Evolutionary conservation across 176 grass and related monocot genomes (phyloP), one percentile per base, ranked within the genome.

Genomic region (Musa itinerans): DNA sequence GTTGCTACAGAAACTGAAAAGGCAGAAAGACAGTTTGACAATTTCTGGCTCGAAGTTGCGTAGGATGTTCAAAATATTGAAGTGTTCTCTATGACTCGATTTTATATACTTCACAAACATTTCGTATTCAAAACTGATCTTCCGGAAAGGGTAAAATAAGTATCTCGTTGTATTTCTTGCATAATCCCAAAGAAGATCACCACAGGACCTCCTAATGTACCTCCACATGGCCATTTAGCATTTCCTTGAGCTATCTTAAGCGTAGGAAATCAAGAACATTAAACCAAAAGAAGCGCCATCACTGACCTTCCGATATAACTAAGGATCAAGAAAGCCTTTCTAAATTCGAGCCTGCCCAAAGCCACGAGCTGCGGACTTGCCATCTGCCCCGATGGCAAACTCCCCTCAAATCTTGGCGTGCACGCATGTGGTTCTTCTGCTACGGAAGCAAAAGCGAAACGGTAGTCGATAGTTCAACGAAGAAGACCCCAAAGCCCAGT

Each of bases 341-440:
- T 65, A 75, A 91, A 96, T 70, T 91, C 92, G 3, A 89, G 66
- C 43, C 89, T 65, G 10, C 75, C 92, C 52, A 92, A 52, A 27
- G 84, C 84, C 10, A 80, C 8, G 84, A 96, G 87, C 20, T 87
- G 70, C 64, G 68, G 66, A 59, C 74, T 86, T 12, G 34, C 34
- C 24, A 10, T 23, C 17, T 65, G 50, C 53, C 66, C 16, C 22
- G 69, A 11, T 4, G 50, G 17, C 19, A 11, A 58, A 59, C 19
- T 59, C 22, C 11, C 29, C 13, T 11, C 11, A 25, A 11, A 14
- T 21, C 58, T 52, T 21, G 57, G 1, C 9, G 11, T 20, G 6
- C 29, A 22, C 52, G 10, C 29, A 51, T 51, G 34, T 71, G 68
- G 17, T 12, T 27, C 63, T 27, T 27, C 21, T 23, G 63, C 25